Base-by-base conservation (phyloP, 768 basidiomycete species). In the Naematelia aurantialba region DNA sequence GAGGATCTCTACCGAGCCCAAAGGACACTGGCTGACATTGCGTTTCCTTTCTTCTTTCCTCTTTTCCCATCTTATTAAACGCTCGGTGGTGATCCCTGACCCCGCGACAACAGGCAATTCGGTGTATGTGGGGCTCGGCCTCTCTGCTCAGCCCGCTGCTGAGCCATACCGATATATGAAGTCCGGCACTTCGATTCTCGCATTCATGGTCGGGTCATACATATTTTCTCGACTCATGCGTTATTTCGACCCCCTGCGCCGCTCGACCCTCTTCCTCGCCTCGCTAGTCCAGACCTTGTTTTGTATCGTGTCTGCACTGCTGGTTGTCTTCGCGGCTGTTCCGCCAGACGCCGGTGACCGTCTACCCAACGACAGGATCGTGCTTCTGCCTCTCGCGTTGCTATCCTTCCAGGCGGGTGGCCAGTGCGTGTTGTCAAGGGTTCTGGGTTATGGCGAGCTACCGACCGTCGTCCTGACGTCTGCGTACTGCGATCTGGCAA, bases 191-290 rank as follows among this genome's bases (percentile, higher is more conserved):
- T 55, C 62, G 13, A 59, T 63, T 50, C 27, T 63, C 21, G 26
- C 58, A 25, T 63, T 63, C 49, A 55, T 63, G 4, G 12, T 63
- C 45, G 62, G 62, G n/a, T 63, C 62, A 2, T 63, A 44, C 49
- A 1, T 59, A 31, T 63, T 63, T 44, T 50, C 58, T 8, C 52
- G 62, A 4, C 25, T 55, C 10, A 59, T 59, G 42, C 47, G 48
- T 2, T 51, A 11, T 22, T 22, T 54, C 3, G 19, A 34, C 8
- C 57, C 60, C 10, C 25, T 56, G 14, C 55, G 60, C 14, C 48
- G 60, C 5, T 48, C 44, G n/a, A 53, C 56, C 3, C 17, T 61
- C 1, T 46, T 61, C 17, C 12, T 48, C 17, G 30, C 50, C 22
- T 24, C 49, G 2, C 4, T 39, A 5, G 27, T 61, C 22, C 60